Conservation (phyloP, 2,329 filamentous ascomycete genomes). For the Botrytis squamosa region DNA sequence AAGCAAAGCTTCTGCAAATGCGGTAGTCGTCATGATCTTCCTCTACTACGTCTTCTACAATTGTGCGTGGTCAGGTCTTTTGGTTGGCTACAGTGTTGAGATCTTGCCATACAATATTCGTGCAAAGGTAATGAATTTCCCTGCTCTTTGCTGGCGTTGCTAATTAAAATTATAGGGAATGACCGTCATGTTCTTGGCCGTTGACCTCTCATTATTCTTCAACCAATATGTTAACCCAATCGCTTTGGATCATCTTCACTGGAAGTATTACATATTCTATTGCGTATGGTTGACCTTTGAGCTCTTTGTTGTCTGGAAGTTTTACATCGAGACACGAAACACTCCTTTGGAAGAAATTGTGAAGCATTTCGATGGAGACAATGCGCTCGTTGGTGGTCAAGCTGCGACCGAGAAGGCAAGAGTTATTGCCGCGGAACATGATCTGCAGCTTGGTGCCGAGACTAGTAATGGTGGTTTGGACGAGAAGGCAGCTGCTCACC, state of each 20-base stretch:
- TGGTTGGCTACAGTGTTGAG: slow-evolving; percentile 34
- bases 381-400: slow-evolving; percentile 35
- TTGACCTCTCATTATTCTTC: slow-evolving; percentile 48
- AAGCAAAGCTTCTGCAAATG: slow-evolving; percentile 27
- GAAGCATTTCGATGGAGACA: slow-evolving; percentile 46
- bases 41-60: slow-evolving; percentile 48
- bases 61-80: slow-evolving; percentile 35
- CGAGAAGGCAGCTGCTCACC: slow-evolving; percentile 12
- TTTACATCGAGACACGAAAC: slow-evolving; percentile 46
- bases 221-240: slow-evolving; percentile 46
- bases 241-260: slow-evolving; percentile 41
- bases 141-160: background rate
- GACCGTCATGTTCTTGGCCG: slow-evolving; percentile 46
- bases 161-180: slow-evolving; percentile 31
- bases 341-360: slow-evolving; percentile 48
- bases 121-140: slow-evolving; percentile 36
- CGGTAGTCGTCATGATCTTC: slow-evolving; percentile 48
- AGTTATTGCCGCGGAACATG: slow-evolving; percentile 16
- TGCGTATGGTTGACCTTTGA: slow-evolving; percentile 39
- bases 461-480: slow-evolving; percentile 8
- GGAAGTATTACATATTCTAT: slow-evolving; percentile 48
- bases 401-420: slow-evolving; percentile 23
- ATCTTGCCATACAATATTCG: slow-evolving; percentile 36
- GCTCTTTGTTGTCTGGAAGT: slow-evolving; percentile 34
- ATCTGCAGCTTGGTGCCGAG: slow-evolving; percentile 15